These are phyloP conservation scores for Cairneyella variabilis DNA, from an alignment of 495 filamentous ascomycete genomes.

Conservation along the genomic window DNA sequence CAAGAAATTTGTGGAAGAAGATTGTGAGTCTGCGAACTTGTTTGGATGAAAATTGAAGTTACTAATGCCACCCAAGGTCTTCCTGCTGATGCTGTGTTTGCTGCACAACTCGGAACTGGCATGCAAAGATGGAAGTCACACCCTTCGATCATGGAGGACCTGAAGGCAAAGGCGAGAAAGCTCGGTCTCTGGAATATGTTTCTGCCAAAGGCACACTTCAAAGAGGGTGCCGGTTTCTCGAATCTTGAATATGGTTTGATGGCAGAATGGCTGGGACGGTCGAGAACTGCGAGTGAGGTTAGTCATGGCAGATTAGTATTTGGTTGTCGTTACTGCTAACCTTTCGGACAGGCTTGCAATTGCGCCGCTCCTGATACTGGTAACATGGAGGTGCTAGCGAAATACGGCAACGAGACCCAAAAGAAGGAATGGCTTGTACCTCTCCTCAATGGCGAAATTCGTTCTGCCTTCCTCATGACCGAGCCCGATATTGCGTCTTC, in stretches of 20 bases:
- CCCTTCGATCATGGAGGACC: slow-evolving; percentile 75
- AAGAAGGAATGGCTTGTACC: slow-evolving; percentile 81
- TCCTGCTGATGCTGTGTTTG: slow-evolving; percentile 64
- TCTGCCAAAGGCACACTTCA: slow-evolving; percentile 87
- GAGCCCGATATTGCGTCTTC: slow-evolving; percentile 81
- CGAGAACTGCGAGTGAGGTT: slow-evolving; percentile 72
- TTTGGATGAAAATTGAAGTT: too few species aligned
- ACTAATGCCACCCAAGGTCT: too few species aligned
- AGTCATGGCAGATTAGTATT: too few species aligned
- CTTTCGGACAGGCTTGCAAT: too few species aligned
- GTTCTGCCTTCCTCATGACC: slow-evolving; percentile 90
- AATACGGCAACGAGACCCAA: slow-evolving; percentile 83
- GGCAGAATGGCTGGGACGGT: slow-evolving; percentile 83
- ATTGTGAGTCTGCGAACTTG: slow-evolving; percentile 67
- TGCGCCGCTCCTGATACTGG: slow-evolving; percentile 88
- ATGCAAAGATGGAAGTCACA: slow-evolving; percentile 74
- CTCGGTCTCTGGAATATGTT: slow-evolving; percentile 97
- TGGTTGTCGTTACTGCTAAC: too few species aligned
- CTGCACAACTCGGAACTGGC: slow-evolving; percentile 66
- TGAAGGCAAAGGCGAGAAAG: slow-evolving; percentile 77
- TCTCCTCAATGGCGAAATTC: slow-evolving; percentile 76
- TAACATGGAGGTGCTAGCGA: slow-evolving; percentile 93
- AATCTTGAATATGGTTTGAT: slow-evolving; percentile 92
- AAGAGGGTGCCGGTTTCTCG: slow-evolving; percentile 81
- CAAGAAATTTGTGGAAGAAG: slow-evolving; percentile 92